Percentiles rank a stretch among this genome's conserved stretches.
These are phyloP conservation scores for Saccharomyces hybrid DNA, from an alignment of 1,139 yeast genomes.

Conservation along the genomic window DNA sequence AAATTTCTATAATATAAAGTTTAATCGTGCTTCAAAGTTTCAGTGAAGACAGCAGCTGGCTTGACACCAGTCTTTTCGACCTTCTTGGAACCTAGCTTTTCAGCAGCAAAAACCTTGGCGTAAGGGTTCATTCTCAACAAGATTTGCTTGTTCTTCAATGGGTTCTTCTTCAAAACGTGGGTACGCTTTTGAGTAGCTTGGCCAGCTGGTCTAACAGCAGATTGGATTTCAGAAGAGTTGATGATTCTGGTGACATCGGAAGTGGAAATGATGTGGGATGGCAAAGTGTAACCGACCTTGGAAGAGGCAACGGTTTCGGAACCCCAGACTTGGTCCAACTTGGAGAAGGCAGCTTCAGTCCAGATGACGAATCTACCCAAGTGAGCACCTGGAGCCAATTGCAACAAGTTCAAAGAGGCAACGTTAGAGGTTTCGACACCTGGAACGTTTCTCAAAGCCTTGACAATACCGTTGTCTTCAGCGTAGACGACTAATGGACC, in stretches of 20 bases:
- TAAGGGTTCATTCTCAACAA: constrained; percentile 98
- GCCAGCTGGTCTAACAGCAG: constrained; percentile 95
- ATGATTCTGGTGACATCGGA: constrained; percentile 94
- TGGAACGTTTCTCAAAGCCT: constrained; percentile 99
- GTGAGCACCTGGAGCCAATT: constrained; percentile 99
- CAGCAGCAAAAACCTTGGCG: constrained; percentile 93
- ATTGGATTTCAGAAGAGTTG: constrained; percentile 98
- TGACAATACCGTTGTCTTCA: constrained; percentile 94
- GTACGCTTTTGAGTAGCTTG: constrained; percentile 89
- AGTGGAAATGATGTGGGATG: constrained; percentile 89
- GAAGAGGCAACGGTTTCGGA: constrained; percentile 77
- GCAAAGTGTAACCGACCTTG: constrained; percentile 88
- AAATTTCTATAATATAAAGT: not conserved
- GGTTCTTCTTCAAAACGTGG: constrained; percentile 98
- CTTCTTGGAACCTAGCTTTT: constrained; percentile 84
- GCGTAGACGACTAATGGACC: constrained; percentile 99
- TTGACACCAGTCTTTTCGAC: constrained; percentile 58
- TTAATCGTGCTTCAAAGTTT: constrained; percentile 55
- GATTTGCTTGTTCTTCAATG: constrained; percentile 99
- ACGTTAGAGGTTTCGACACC: constrained; percentile 98
- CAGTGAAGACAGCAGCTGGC: constrained; percentile 64
- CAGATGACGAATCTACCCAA: constrained; percentile 99
- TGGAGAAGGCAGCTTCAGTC: constrained; percentile 97
- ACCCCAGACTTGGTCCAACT: constrained; percentile 96
- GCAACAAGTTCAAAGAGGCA: constrained; percentile 88